phyloP scores from a whole-genome alignment of 768 basidiomycete genomes.

The Naganishia kalamii region DNA sequence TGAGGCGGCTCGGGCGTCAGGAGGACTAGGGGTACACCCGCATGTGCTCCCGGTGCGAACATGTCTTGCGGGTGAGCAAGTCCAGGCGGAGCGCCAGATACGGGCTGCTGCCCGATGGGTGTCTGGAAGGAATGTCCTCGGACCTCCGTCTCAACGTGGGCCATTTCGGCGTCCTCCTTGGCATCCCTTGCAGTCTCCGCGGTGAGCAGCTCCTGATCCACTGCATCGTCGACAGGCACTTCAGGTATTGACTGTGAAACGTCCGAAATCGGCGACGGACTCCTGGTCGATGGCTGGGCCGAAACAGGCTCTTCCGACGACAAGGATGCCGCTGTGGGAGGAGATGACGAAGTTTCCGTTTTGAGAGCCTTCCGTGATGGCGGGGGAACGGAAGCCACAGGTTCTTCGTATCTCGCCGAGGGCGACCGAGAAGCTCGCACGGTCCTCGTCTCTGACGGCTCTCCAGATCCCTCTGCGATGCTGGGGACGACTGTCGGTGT shows the following conservation, averaged over 20 bases:
- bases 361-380: neutral
- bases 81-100: neutral
- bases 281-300: constrained; percentile 2
- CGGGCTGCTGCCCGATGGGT: neutral
- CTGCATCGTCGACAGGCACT: neutral
- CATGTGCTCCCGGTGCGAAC: neutral
- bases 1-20: neutral
- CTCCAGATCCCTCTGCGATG: neutral
- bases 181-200: neutral
- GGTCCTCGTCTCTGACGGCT: neutral
- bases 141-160: neutral
- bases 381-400: neutral
- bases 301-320: neutral
- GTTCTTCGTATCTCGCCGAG: constrained; percentile 3
- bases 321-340: neutral
- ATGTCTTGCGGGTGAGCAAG: neutral
- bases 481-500: neutral
- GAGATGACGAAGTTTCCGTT: neutral
- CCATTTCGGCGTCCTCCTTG: neutral
- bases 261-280: constrained; percentile 7
- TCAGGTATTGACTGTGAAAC: constrained; percentile 6
- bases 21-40: neutral
- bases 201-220: neutral
- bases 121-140: neutral
- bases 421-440: neutral